These are phyloP conservation scores for Ophiostoma tasmaniense DNA, from an alignment of 2,329 filamentous ascomycete species.

Conservation along the genomic window DNA sequence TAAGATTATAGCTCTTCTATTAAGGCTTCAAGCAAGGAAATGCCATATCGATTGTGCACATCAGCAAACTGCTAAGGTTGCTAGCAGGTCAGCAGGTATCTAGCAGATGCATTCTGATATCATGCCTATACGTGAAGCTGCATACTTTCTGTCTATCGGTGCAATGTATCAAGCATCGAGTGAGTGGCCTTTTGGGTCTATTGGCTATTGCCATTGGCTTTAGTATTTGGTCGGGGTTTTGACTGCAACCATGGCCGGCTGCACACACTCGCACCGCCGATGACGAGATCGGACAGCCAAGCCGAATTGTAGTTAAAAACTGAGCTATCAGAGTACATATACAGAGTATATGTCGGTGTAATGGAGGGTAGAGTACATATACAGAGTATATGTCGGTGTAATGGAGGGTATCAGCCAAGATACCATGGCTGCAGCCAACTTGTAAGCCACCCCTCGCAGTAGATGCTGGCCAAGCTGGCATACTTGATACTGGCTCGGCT, in stretches of 20 bases:
- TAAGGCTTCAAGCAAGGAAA: background rate
- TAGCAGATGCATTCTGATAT: background rate
- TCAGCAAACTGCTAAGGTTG: background rate
- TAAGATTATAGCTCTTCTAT: background rate
- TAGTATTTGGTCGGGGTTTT: too few species aligned
- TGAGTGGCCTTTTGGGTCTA: background rate
- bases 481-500: background rate
- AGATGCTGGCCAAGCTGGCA: background rate
- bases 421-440: background rate
- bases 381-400: background rate
- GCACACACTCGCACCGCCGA: background rate
- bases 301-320: background rate
- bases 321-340: background rate
- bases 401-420: background rate
- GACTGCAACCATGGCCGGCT: background rate
- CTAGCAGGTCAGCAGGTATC: background rate
- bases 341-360: background rate
- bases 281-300: background rate
- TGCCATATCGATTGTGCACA: background rate
- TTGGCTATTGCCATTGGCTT: too few species aligned
- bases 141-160: background rate
- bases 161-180: background rate
- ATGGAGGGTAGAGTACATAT: background rate
- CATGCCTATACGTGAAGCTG: background rate
- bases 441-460: background rate